Evolutionary conservation across 495 filamentous ascomycete genomes (phyloP), one percentile per base, ranked within the genome.

Genomic region (Neurospora sp.): DNA sequence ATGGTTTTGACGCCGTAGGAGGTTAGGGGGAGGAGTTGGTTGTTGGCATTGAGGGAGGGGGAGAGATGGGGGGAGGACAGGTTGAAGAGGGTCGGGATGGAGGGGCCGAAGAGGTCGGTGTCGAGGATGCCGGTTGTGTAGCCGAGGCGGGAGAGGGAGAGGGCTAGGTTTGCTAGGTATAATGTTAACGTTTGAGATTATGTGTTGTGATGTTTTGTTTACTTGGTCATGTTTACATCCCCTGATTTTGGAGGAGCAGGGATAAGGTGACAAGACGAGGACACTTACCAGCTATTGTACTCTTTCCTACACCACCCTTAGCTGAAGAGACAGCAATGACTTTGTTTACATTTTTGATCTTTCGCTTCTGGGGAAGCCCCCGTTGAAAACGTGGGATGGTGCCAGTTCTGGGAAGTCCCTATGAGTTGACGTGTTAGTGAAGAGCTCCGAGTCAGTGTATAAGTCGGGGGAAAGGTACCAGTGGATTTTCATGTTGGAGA

Each of bases 1-100:
- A 98, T 98, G 48, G 92, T 94, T 81, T 96, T 95, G 73, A 99
- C 87, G 71, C 95, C 96, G 83, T 98, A 98, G 79, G 96, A 97
- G n/a, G 91, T 92, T 35, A 98, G 82, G 0, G 96, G 96, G 31
- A 98, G 71, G 9, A 99, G 86, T 75, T 92, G 91, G 80, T 97
- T 92, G 73, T 91, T 84, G 27, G 86, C 79, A 46, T 90, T 88
- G 66, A 96, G 84, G 38, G 88, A 84, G 12, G 93, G 93, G 80
- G 94, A 35, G 40, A n/a, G 14, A 8, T 10, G 88, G 35, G 88
- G 89, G 3, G 88, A 88, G 53, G 70, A 12, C 16, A 98, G 86
- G 79, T 94, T 90, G 73, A 99, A 87, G 1, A 99, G 86, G 2
- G 93, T 97, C 3, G 96, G 96, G 73, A 99, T 93, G 2, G 93